These are phyloP conservation scores for Backusella mclennaniae DNA, from an alignment of 192 early-diverging fungal genomes.

Conservation along the genomic window DNA sequence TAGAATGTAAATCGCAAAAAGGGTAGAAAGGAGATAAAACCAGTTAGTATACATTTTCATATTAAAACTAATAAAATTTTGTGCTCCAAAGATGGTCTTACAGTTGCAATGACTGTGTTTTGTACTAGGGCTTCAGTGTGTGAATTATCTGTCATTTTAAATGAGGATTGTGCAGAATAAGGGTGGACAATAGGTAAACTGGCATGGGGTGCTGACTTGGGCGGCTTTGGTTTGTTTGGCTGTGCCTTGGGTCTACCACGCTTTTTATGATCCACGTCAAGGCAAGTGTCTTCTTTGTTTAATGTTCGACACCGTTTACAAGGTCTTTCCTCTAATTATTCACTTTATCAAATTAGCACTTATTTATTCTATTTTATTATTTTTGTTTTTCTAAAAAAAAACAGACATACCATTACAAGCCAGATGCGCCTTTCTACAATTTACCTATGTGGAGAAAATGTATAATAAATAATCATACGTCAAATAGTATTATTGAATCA, in stretches of 20 bases:
- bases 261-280: slow-evolving; percentile 84
- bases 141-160: background rate
- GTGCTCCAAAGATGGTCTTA: background rate
- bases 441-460: slow-evolving; percentile 29
- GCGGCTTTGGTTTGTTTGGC: background rate
- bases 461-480: background rate
- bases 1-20: background rate
- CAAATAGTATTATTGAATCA: background rate
- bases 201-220: background rate
- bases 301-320: slow-evolving; percentile 73
- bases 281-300: slow-evolving; percentile 70
- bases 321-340: slow-evolving; percentile 55
- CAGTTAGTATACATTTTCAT: too few species aligned
- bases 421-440: slow-evolving; percentile 84
- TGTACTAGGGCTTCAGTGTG: background rate
- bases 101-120: background rate
- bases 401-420: slow-evolving; percentile 73
- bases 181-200: background rate
- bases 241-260: slow-evolving; percentile 76
- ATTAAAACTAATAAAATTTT: background rate
- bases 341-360: slow-evolving; percentile 45
- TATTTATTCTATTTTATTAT: background rate
- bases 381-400: background rate
- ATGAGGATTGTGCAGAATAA: background rate
- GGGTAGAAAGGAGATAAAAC: background rate